Percentiles rank a stretch among this genome's conserved stretches.
phyloP scores from a whole-genome alignment of 768 basidiomycete genomes.

The Suillus plorans region DNA sequence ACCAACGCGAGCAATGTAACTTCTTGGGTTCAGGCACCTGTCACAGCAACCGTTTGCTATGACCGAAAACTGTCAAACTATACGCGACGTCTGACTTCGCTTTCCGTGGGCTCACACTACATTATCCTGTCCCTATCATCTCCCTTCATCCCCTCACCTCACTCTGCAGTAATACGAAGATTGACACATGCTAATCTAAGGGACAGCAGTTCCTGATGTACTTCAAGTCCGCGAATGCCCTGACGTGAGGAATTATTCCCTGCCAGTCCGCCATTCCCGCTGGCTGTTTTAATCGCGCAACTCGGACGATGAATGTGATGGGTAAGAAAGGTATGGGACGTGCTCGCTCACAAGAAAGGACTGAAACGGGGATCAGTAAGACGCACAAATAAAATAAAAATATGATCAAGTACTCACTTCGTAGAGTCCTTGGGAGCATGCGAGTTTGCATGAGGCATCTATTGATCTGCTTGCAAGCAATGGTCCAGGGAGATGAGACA shows the following conservation, averaged over 20 bases:
- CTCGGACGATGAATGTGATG: not conserved
- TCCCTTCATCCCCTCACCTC: not conserved
- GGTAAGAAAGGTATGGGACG: no score
- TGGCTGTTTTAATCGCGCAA: not conserved
- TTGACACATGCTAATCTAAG: not conserved
- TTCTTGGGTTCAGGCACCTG: not conserved
- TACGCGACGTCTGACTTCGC: not conserved
- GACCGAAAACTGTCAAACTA: not conserved
- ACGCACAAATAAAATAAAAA: no score
- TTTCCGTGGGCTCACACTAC: not conserved
- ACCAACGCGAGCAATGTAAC: not conserved
- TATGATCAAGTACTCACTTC: no score
- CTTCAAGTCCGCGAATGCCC: not conserved
- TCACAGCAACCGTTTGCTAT: not conserved
- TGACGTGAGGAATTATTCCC: not conserved
- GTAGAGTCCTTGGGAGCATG: no score
- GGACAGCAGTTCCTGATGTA: not conserved
- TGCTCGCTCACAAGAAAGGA: no score
- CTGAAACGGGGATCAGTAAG: no score
- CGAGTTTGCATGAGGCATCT: no score
- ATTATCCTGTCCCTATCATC: not conserved
- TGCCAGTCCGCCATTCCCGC: not conserved
- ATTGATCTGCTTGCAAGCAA: no score
- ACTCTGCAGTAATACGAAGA: not conserved
- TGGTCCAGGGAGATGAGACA: no score